Evolutionary conservation across 75 land plant genomes (phyloP).

Genomic region (Cunninghamia lanceolata): DNA sequence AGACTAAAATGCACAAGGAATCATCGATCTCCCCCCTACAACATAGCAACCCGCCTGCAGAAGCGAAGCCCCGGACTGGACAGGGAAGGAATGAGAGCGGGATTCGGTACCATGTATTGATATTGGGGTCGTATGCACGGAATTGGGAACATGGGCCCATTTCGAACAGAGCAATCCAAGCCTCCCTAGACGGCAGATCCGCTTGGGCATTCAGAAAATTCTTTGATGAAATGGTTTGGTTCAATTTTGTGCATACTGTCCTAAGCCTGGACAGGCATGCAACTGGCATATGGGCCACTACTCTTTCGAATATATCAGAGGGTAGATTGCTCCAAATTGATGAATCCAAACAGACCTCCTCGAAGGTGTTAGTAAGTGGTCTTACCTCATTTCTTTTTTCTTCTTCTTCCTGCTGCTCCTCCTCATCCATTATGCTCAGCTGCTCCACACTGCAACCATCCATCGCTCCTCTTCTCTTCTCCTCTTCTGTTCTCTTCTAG

Average conservation of each 20-base stretch:
- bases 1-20: slow-evolving; percentile 17
- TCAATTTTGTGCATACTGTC: slow-evolving; percentile 21
- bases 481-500: background rate
- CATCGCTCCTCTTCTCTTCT: background rate
- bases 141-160: slow-evolving; percentile 20
- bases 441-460: background rate
- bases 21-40: slow-evolving; percentile 28
- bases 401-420: background rate
- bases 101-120: slow-evolving; percentile 27
- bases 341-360: background rate
- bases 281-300: slow-evolving; percentile 25
- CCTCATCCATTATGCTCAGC: background rate
- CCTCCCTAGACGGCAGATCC: slow-evolving; percentile 3
- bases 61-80: slow-evolving; percentile 29
- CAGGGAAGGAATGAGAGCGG: slow-evolving; percentile 34
- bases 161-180: slow-evolving; percentile 28
- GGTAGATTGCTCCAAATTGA: slow-evolving; percentile 26
- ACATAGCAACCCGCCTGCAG: slow-evolving; percentile 39
- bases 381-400: background rate
- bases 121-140: slow-evolving; percentile 25
- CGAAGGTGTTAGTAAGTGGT: background rate
- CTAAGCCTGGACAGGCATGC: slow-evolving; percentile 5
- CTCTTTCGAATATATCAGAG: slow-evolving; percentile 24
- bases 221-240: slow-evolving; percentile 1
- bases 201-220: background rate